phyloP scores from a whole-genome alignment of 2,329 filamentous ascomycete genomes.

The Rhynchosporium agropyri region DNA sequence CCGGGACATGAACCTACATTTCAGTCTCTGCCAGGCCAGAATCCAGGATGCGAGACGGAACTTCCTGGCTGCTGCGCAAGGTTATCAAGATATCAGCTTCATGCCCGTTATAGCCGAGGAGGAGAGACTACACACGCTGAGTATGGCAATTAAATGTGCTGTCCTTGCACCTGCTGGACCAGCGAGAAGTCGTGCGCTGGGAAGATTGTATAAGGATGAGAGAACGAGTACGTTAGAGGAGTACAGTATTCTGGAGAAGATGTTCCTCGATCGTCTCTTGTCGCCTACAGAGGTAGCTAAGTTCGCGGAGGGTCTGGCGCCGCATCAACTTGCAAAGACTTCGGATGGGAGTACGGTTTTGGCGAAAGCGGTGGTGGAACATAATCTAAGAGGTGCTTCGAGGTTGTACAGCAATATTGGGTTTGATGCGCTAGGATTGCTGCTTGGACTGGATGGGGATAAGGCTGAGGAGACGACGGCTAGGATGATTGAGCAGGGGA shows the following conservation, averaged over 20 bases:
- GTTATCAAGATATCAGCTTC: slow-evolving; percentile 86
- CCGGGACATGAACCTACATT: slow-evolving; percentile 76
- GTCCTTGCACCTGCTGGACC: slow-evolving; percentile 92
- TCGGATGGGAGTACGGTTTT: slow-evolving; percentile 91
- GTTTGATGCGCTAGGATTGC: slow-evolving; percentile 72
- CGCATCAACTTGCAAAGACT: slow-evolving; percentile 88
- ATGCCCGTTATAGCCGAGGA: slow-evolving; percentile 78
- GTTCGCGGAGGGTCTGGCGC: slow-evolving; percentile 78
- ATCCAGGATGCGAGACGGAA: slow-evolving; percentile 89
- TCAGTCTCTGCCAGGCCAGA: slow-evolving; percentile 87
- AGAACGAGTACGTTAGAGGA: slow-evolving; percentile 74
- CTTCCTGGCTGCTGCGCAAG: slow-evolving; percentile 84
- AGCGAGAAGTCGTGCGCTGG: slow-evolving; percentile 75
- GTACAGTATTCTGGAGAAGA: slow-evolving; percentile 91
- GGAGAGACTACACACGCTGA: slow-evolving; percentile 82
- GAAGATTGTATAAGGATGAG: slow-evolving; percentile 91
- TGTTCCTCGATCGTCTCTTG: slow-evolving; percentile 89
- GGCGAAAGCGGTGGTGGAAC: slow-evolving; percentile 90
- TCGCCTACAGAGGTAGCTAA: slow-evolving; percentile 79
- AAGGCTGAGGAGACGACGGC: slow-evolving; percentile 91
- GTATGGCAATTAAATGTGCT: slow-evolving; percentile 87
- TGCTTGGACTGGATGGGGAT: slow-evolving; percentile 77
- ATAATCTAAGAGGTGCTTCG: slow-evolving; percentile 88
- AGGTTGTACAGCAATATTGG: slow-evolving; percentile 77
- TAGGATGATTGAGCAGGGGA: slow-evolving; percentile 92